A percentile compares a stretch with the other conserved stretches of the same genome.
Evolutionary conservation across 306 rosid species (phyloP).

Genomic region (Prunus persica): Prunus_persica_NCBIv2 NC_034012.1:10778001-10778500

Average conservation of each 20-base stretch:
- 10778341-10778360: neutral
- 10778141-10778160: neutral
- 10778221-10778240: neutral
- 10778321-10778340: neutral
- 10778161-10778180: neutral
- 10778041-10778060: neutral
- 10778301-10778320: neutral
- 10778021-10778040: neutral
- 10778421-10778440: neutral
- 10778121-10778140: neutral
- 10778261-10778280: neutral
- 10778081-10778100: neutral
- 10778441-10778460: slow-evolving; percentile 35
- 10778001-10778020: neutral
- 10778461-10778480: slow-evolving; percentile 51
- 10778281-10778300: neutral
- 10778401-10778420: neutral
- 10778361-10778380: neutral
- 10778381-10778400: neutral
- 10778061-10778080: neutral
- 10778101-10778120: neutral
- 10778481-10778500: slow-evolving; percentile 44
- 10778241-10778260: neutral
- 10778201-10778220: neutral
- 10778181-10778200: neutral